Conservation (phyloP, 2,329 filamentous ascomycete genomes). For the Cladosporium cucumerinum region DNA sequence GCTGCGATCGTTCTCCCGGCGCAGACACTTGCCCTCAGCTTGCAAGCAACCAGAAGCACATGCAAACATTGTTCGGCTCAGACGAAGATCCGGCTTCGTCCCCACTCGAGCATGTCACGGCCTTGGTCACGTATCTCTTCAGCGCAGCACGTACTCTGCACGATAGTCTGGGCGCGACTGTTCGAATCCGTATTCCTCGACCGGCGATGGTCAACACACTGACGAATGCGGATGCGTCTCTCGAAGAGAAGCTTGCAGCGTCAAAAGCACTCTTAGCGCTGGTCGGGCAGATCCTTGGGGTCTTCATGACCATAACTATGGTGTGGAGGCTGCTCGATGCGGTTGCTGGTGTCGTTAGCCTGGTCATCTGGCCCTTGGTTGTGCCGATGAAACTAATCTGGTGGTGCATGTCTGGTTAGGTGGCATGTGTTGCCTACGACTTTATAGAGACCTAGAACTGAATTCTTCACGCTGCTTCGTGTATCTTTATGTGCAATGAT, state of each 20-base stretch:
- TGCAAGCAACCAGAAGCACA: background rate
- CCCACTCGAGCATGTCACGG: background rate
- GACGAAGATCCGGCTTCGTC: background rate
- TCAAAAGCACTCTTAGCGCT: slow-evolving; percentile 25
- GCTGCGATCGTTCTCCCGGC: slow-evolving; percentile 20
- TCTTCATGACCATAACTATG: slow-evolving; percentile 27
- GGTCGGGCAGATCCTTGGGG: slow-evolving; percentile 24
- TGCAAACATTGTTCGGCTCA: background rate
- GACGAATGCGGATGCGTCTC: slow-evolving; percentile 19
- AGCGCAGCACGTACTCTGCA: background rate
- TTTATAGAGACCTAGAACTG: background rate
- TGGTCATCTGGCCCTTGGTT: slow-evolving; percentile 31
- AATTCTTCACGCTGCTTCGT: background rate
- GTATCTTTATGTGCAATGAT: background rate
- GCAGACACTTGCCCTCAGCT: slow-evolving; percentile 19
- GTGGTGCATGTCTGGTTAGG: slow-evolving; percentile 23
- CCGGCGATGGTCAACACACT: slow-evolving; percentile 22
- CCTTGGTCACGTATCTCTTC: background rate
- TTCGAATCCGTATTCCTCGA: slow-evolving; percentile 19
- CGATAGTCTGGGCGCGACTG: background rate
- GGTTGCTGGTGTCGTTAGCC: slow-evolving; percentile 25
- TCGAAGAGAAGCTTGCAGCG: slow-evolving; percentile 27
- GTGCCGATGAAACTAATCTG: slow-evolving; percentile 27
- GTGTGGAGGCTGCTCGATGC: slow-evolving; percentile 28
- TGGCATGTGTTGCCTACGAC: background rate